Base-by-base conservation (phyloP, 345 rosid species). In the Turnera subulata region DNA sequence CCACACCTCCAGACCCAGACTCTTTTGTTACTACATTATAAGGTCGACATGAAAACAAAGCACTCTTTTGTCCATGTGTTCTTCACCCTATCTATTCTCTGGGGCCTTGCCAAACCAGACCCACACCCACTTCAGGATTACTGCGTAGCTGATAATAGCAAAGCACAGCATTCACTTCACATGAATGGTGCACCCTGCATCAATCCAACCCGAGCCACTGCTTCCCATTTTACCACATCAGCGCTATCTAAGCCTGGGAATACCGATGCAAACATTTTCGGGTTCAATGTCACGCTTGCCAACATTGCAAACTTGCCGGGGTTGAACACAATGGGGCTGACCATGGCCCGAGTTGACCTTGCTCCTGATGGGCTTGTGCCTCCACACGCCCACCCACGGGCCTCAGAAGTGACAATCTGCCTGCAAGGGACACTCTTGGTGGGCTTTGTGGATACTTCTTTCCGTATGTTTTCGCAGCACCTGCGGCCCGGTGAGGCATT, bases 81-180 rank as follows among this genome's bases (percentile, higher is more conserved):
- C 35, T 11, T 73, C 1, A 35, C 11, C 63, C 58, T 80, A 23
- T 37, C 67, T 43, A 66, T 87, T 33, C 23, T 83, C 4, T 15
- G 62, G 50, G 73, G 78, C 65, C 76, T 26, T 2, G 73, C 68
- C 24, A 78, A 20, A 60, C 17, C 89, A 13, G 96, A 87, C 66
- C 89, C 89, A 0, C 75, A 77, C 46, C 84, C 96, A 14, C 82
- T 88, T 24, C 94, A 85, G 58, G 97, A 91, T 58, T 87, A 74
- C 54, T 91, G 91, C 62, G 35, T 91, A 8, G 91, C 91, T 6
- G 81, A 76, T 54, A 29, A n/a, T n/a, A n/a, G n/a, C 78, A 24
- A 74, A 42, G 48, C 19, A 67, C 24, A 43, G 61, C 12, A 7
- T 18, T 38, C 68, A 8, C 55, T 74, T 23, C 70, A 49, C 61